Evolutionary conservation across 345 rosid species (phyloP).

Genomic region (Citrus maxima): DNA sequence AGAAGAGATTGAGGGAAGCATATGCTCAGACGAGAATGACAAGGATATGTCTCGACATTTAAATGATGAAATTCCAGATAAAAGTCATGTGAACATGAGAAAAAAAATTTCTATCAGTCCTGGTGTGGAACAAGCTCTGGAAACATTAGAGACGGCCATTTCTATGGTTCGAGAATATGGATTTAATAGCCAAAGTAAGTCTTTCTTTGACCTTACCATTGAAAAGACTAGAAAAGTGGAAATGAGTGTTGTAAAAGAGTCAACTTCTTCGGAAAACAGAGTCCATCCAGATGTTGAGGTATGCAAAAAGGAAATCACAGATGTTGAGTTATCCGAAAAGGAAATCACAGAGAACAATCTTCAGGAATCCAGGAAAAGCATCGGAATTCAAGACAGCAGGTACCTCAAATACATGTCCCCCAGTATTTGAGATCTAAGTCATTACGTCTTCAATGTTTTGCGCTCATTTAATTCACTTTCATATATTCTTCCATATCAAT

Average conservation of each 20-base stretch:
- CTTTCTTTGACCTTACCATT: slow-evolving; percentile 23
- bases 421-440: background rate
- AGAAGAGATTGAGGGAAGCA: slow-evolving; percentile 38
- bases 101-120: slow-evolving; percentile 46
- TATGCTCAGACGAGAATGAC: slow-evolving; percentile 15
- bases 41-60: slow-evolving; percentile 8
- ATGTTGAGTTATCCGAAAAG: background rate
- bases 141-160: slow-evolving; percentile 69
- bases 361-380: slow-evolving; percentile 29
- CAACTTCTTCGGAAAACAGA: slow-evolving; percentile 19
- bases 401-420: slow-evolving; percentile 6
- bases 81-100: slow-evolving; percentile 23
- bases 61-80: slow-evolving; percentile 1
- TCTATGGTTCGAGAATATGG: slow-evolving; percentile 44
- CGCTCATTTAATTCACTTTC: background rate
- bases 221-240: slow-evolving; percentile 32
- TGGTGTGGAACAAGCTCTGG: slow-evolving; percentile 69
- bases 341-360: slow-evolving; percentile 35
- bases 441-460: background rate
- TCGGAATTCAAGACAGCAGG: slow-evolving; percentile 33
- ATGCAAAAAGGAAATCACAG: no score
- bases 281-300: slow-evolving; percentile 26
- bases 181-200: slow-evolving; percentile 20
- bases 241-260: slow-evolving; percentile 16
- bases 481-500: background rate